Evolutionary conservation across 345 rosid species (phyloP), one percentile per base, ranked within the genome.

Genomic region (Syzygium aromaticum): DNA sequence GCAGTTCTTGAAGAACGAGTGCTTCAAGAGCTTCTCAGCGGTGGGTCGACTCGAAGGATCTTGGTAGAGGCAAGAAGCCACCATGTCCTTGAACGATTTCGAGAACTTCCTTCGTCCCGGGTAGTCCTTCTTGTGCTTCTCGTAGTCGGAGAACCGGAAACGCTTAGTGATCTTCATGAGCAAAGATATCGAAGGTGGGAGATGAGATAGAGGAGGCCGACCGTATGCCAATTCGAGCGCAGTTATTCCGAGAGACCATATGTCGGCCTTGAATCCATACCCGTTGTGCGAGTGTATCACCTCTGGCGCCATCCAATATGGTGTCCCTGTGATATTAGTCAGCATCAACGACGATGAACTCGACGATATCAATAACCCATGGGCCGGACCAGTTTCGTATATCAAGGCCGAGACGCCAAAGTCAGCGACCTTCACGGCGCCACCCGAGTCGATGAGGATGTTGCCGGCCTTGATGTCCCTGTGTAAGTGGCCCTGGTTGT

Each of bases 301-400:
- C 92, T 96, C 99, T 7, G 98, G 99, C 33, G 99, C 98, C 98
- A 97, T 97, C 99, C 99, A 97, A 85, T 96, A 97, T 3, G 97
- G 97, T 2, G 98, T 95, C 21, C 99, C 98, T 1, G 99, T 93
- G 40, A 96, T 67, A 89, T 95, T 96, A 4, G 96, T 95, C 11
- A 96, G 89, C 93, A 91, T 89, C 88, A 90, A 61, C 67, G 93
- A 86, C 11, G 97, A 89, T 1, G 95, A 91, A 28, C 88, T 85
- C 15, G 88, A 63, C 21, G 88, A 88, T 0, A 54, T 17, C 0
- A 89, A 46, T n/a, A 80, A 84, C 4, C 91, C 90, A 12, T 77
- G 77, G 27, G 86, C 86, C 0, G 91, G 84, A 30, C 56, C 87
- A 53, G 92, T 90, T 84, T 97, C 99, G 84, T 93, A 96, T 27